Evolutionary conservation across 1,139 yeast species (phyloP), one percentile per base, ranked within the genome.

Genomic region (Kurtzmaniella natalensis): DNA sequence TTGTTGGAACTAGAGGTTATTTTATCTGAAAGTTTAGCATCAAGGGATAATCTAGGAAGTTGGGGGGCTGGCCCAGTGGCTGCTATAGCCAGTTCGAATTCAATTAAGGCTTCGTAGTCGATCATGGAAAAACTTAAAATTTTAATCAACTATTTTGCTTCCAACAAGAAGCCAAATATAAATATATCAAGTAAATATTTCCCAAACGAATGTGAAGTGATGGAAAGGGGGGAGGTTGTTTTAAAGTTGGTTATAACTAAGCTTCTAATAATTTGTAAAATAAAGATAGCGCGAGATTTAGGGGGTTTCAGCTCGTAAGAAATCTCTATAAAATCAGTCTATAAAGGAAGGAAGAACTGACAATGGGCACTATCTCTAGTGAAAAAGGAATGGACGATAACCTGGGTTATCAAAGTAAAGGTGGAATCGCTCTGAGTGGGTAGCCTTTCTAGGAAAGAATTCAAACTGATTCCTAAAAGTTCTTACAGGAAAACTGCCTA

Each of bases 11-110:
- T 10, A 30, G 31, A 7, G 37, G 40, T 35, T 6, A 35, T 18
- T 10, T 30, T 15, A 16, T 35, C 38, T 8, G 30, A 33, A 7
- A 30, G 32, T 18, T 29, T 35, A 7, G 32, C 30, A 17, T 31
- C 36, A 8, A 35, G 27, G 3, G 36, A 18, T n/a, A 28, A 32
- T 16, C 29, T 31, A 10, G 32, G 35, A 3, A 35, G 30, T n/a
- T 29, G 21, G 3, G 32, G 27, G 3, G 31, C 17, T 10, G 32
- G 27, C 13, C 47, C 41, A 21, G 50, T 40, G 25, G 50, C 42
- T n/a, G 58, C 45, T 18, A 68, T 56, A 10, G 71, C 63, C 38
- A 64, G 69, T 45, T 68, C 74, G 37, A 68, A 66, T 43, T 68
- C 73, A 25, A 67, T 42, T 20, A 68, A 52, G 7, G 66, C 52